phyloP scores from a whole-genome alignment of 345 rosid genomes.

The Acer yangbiense region DNA sequence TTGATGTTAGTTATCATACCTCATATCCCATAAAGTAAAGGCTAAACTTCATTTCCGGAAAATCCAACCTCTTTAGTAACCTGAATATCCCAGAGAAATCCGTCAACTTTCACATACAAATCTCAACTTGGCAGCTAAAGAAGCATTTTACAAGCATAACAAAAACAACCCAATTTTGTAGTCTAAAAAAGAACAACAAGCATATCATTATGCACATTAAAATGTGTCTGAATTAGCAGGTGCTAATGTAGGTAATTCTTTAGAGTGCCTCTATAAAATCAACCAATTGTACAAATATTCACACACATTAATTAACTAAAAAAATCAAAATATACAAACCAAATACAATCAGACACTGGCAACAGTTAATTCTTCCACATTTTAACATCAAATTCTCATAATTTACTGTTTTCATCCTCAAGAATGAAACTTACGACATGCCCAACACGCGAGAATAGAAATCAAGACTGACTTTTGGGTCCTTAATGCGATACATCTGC shows the following conservation, averaged over 20 bases:
- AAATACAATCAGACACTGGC: not conserved
- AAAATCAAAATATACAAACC: not conserved
- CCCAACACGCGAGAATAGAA: slow-evolving; percentile 92
- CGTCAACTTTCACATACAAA: not conserved
- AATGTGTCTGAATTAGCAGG: not conserved
- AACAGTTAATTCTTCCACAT: not conserved
- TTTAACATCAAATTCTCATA: not conserved
- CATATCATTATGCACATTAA: not conserved
- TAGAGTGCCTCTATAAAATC: not conserved
- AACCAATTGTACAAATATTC: too few relatives aligned
- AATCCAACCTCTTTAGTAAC: slow-evolving; percentile 87
- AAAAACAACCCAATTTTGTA: not conserved
- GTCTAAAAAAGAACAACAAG: not conserved
- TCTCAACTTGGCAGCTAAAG: not conserved
- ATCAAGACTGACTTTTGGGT: slow-evolving; percentile 86
- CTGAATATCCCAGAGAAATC: slow-evolving; percentile 32
- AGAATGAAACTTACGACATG: slow-evolving; percentile 72
- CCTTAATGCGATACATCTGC: slow-evolving; percentile 96
- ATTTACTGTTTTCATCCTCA: too few relatives aligned
- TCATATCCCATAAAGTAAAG: slow-evolving; percentile 88
- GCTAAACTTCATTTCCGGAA: slow-evolving; percentile 89
- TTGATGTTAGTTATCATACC: slow-evolving; percentile 41
- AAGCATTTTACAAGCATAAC: not conserved
- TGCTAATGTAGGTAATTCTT: not conserved
- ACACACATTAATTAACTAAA: not conserved